Evolutionary conservation across 257 asterid species (phyloP).

Genomic region (Scutellaria barbata): DNA sequence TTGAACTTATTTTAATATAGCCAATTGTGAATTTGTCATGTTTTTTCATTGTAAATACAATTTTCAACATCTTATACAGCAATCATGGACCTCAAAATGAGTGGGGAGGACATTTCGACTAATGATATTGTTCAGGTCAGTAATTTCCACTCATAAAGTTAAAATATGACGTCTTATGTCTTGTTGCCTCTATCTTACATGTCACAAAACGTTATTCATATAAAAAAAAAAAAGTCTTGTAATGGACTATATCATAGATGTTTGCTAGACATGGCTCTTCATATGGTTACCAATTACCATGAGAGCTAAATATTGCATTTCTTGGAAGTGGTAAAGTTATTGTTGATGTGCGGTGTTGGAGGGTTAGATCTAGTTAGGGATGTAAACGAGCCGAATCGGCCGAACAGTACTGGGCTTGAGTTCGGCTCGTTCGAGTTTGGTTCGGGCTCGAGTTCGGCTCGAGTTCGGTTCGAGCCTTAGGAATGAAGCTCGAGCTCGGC

Average conservation of each 20-base stretch:
- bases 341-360: too few relatives aligned
- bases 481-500: too few relatives aligned
- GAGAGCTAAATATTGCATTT: slow-evolving; percentile 11
- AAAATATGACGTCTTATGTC: slow-evolving; percentile 12
- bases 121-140: slow-evolving; percentile 86
- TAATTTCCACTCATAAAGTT: slow-evolving; percentile 26
- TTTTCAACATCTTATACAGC: slow-evolving; percentile 60
- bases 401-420: too few relatives aligned
- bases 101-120: slow-evolving; percentile 74
- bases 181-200: slow-evolving; percentile 24
- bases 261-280: slow-evolving; percentile 17
- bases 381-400: too few relatives aligned
- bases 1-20: slow-evolving; percentile 25
- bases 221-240: slow-evolving; percentile 17
- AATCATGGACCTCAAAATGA: slow-evolving; percentile 84
- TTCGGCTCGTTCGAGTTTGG: too few relatives aligned
- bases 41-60: slow-evolving; percentile 38
- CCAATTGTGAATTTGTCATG: slow-evolving; percentile 38
- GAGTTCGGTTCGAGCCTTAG: too few relatives aligned
- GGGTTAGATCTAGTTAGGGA: too few relatives aligned
- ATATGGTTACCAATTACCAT: neutral
- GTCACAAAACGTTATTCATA: neutral
- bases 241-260: slow-evolving; percentile 9
- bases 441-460: too few relatives aligned
- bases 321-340: neutral